Base-by-base conservation (phyloP, 768 basidiomycete species). In the Amanita subjunquillea region DNA sequence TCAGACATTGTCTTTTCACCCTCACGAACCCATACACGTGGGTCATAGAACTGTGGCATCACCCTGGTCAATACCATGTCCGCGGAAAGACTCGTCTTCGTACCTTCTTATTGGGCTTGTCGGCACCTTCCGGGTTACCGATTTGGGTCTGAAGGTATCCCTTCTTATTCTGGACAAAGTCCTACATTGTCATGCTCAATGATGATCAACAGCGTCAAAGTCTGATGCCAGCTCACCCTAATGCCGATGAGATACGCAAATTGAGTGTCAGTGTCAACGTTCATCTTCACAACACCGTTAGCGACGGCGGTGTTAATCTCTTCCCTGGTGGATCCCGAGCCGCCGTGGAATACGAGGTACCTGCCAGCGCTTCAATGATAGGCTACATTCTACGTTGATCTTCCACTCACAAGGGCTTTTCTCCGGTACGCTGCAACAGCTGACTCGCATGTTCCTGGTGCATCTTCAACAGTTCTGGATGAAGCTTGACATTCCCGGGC, bases 51-150 rank as follows among this genome's bases (percentile, higher is more conserved):
- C 87, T 87, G 57, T 13, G 13, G 55, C 37, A 44, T 55, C 20
- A 38, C 32, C 27, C 60, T 32, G 56, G 20, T 39, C 40, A 42
- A 22, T 53, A 34, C 12, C 12, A 36, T 17, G 22, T 43, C 13
- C 3, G 25, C 49, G 46, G 49, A 3, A 46, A 41, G 40, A 10
- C 2, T 7, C 40, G 25, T 17, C 7, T 10, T 54, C 64, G 20
- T 51, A 83, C 85, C 83, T 98, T 99, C 88, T 99, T 99, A 84
- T 99, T 98, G 53, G 95, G 95, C 77, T 95, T 95, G 72, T 97
- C 94, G 20, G 82, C 67, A 42, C 93, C 94, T 23, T 97, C 94
- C 38, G 96, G 96, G 79, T 97, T 98, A 47, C 95, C 95, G 57
- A 98, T 91, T 67, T 99, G 95, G 29, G 82, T 75, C 63, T 79